Conservation (phyloP, 2,329 filamentous ascomycete genomes). For the Fusarium foetens region DNA sequence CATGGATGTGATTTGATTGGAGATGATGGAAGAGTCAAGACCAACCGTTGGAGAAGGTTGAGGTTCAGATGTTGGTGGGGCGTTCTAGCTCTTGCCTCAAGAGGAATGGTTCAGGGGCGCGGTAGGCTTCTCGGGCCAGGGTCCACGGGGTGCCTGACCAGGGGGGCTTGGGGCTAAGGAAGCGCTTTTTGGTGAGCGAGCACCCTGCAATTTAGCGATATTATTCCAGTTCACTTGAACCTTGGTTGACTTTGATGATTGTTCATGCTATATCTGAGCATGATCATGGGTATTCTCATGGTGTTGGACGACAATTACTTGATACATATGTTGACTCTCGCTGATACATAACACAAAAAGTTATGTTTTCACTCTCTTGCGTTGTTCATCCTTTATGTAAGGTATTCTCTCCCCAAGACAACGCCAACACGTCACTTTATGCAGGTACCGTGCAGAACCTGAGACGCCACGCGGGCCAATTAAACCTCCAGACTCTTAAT, state of each 20-base stretch:
- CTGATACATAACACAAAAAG: conserved; percentile 4
- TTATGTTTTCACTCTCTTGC: conserved; percentile 12
- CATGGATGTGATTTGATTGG: conserved; percentile 31
- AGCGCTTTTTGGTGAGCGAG: conserved; percentile 10
- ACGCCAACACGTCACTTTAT: conserved; percentile 41
- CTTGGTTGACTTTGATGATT: conserved; percentile 9
- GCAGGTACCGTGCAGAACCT: conserved; percentile 45
- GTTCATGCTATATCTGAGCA: conserved; percentile 15
- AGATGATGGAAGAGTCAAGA: conserved; percentile 13
- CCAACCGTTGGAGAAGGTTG: conserved; percentile 32
- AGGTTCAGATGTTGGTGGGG: conserved; percentile 35
- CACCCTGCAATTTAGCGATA: conserved; percentile 36
- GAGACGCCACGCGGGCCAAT: conserved; percentile 51
- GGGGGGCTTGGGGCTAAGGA: conserved; percentile 25
- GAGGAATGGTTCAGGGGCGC: conserved; percentile 39
- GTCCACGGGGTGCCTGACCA: conserved; percentile 1
- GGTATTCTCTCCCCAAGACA: background rate
- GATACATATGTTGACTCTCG: background rate
- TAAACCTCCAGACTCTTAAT: conserved; percentile 23
- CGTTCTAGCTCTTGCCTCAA: conserved; percentile 25
- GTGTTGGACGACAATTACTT: background rate
- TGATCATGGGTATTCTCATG: conserved; percentile 4
- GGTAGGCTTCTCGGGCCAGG: conserved; percentile 4
- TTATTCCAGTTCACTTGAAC: background rate
- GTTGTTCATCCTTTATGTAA: background rate